Conservation (phyloP, 169 alveolate genomes). For the Cryptosporidium xiaoi region DNA sequence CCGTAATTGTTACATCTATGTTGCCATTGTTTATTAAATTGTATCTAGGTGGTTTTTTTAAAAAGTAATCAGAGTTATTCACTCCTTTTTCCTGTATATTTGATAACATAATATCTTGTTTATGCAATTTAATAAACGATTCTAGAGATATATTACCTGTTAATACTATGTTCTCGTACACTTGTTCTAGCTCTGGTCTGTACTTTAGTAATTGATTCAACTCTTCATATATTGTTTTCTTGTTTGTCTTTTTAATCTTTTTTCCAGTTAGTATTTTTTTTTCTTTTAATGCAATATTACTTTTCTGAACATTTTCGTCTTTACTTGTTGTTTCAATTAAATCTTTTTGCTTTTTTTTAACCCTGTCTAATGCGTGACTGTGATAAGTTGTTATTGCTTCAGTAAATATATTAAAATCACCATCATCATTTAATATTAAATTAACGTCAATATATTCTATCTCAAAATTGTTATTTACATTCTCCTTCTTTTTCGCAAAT, state of each 20-base stretch:
- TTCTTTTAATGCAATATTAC: not conserved
- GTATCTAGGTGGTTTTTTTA: slow-evolving; percentile 59
- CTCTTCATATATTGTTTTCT: slow-evolving; percentile 25
- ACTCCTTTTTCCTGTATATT: slow-evolving; percentile 43
- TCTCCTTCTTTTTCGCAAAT: slow-evolving; percentile 40
- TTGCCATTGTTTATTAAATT: slow-evolving; percentile 26
- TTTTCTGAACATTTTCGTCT: not conserved
- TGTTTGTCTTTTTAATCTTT: slow-evolving; percentile 5
- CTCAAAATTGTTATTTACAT: not conserved
- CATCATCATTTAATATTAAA: not conserved
- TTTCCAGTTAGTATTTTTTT: slow-evolving; percentile 27
- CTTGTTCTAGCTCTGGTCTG: slow-evolving; percentile 35
- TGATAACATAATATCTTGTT: slow-evolving; percentile 15
- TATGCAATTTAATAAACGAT: slow-evolving; percentile 56
- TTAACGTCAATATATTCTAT: slow-evolving; percentile 29
- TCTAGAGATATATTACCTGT: slow-evolving; percentile 60
- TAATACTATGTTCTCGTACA: slow-evolving; percentile 32
- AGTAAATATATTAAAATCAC: slow-evolving; percentile 36
- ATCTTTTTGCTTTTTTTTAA: not conserved
- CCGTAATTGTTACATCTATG: slow-evolving; percentile 64
- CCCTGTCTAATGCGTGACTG: slow-evolving; percentile 13
- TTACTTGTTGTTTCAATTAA: not conserved
- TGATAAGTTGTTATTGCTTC: not conserved
- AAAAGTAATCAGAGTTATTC: slow-evolving; percentile 33
- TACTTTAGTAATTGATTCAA: slow-evolving; percentile 35